Evolutionary conservation across 1,284 basidiomycete species (phyloP), one percentile per base, ranked within the genome.

Genomic region (Ceratobasidium papillatum): DNA sequence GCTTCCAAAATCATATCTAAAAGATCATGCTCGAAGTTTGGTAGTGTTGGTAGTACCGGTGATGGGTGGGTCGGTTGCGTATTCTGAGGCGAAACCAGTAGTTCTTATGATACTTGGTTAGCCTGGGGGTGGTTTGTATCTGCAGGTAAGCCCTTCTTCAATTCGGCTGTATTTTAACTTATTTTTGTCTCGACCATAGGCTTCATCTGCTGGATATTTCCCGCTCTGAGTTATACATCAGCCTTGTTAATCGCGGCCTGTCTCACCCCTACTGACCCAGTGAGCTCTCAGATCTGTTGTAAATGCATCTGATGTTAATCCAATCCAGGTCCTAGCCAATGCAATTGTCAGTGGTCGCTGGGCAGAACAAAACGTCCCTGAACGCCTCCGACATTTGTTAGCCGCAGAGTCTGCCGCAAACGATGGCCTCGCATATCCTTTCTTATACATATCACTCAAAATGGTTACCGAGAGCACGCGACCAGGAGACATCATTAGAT

Each of bases 221-320:
- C 93, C 0, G 82, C 82, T 0, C 83, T 96, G 61, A 85, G 85
- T 72, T 92, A 89, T 79, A 84, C 94, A 12, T 92, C 93, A 0
- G 88, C 90, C n/a, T 87, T 98, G 12, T 92, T 91, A 51, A 90
- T 98, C 71, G 92, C 95, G 1, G 94, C 96, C 0, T 95, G 93
- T 78, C 86, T 98, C 32, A 98, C 96, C 0, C 96, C 96, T 0
- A 98, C 96, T 1, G 96, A 99, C 83, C 96, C 96, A 0, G 91
- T 93, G 72, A 90, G 91, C 52, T 77, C 88, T 88, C 17, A 85
- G 87, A 1, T 89, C 90, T 45, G 85, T 92, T 8, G 86, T 90
- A 84, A 80, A 82, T 14, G 81, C 82, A 56, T 77, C 73, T 1
- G 32, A 74, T 56, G n/a, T 41, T 32, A 11, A 43, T 25, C 38